phyloP scores from a whole-genome alignment of 2,329 filamentous ascomycete genomes.

The Bipolaris victoriae region DNA sequence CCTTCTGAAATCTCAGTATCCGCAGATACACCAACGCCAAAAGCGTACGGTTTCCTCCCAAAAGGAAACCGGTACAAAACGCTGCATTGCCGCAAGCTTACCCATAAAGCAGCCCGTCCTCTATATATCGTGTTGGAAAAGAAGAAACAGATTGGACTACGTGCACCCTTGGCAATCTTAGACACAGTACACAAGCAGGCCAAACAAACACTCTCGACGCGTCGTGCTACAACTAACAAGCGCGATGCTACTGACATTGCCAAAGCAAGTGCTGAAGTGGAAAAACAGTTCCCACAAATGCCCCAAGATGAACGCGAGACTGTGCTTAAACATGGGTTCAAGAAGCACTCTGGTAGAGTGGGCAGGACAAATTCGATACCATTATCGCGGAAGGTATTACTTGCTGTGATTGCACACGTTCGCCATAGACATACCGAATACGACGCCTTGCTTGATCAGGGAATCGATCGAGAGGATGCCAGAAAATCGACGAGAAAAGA shows the following conservation, averaged over 20 bases:
- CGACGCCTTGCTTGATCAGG: slow-evolving; percentile 47
- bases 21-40: slow-evolving; percentile 29
- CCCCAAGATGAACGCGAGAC: slow-evolving; percentile 44
- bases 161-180: slow-evolving; percentile 51
- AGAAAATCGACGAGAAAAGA: slow-evolving; percentile 29
- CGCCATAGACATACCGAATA: slow-evolving; percentile 59
- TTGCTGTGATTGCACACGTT: slow-evolving; percentile 59
- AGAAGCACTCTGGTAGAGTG: slow-evolving; percentile 57
- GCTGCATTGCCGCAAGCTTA: slow-evolving; percentile 41
- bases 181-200: slow-evolving; percentile 48
- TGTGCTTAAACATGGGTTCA: slow-evolving; percentile 53
- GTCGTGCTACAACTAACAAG: slow-evolving; percentile 48
- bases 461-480: slow-evolving; percentile 29
- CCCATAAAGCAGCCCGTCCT: slow-evolving; percentile 33
- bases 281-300: slow-evolving; percentile 50
- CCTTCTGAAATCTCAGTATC: slow-evolving; percentile 31
- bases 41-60: slow-evolving; percentile 42
- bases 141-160: slow-evolving; percentile 49
- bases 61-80: slow-evolving; percentile 46
- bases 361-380: slow-evolving; percentile 53
- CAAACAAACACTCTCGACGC: slow-evolving; percentile 48
- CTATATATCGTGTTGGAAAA: slow-evolving; percentile 40
- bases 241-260: slow-evolving; percentile 32
- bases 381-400: slow-evolving; percentile 49
- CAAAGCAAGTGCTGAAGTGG: slow-evolving; percentile 42